These are phyloP conservation scores for Babesia bigemina DNA, from an alignment of 169 alveolate genomes.

Conservation along the genomic window DNA sequence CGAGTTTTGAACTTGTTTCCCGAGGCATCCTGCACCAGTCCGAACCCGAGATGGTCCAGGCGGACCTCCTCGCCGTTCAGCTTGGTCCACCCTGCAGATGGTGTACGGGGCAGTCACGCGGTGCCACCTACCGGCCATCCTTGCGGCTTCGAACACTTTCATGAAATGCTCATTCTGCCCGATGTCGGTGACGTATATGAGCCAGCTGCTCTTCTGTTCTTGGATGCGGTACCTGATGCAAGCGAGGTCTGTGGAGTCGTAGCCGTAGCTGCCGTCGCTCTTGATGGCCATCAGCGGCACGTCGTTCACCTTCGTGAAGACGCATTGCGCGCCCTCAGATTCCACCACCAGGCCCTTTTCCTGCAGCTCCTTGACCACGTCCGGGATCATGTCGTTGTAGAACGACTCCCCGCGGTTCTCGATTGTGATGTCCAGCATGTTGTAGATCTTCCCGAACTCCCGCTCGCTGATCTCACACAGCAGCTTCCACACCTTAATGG, in stretches of 20 bases:
- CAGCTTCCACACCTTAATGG: slow-evolving; percentile 84
- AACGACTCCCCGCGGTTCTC: slow-evolving; percentile 94
- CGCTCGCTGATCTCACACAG: slow-evolving; percentile 85
- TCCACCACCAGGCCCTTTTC: slow-evolving; percentile 80
- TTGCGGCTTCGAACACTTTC: slow-evolving; percentile 92
- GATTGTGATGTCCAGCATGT: slow-evolving; percentile 80
- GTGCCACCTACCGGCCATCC: slow-evolving; percentile 80
- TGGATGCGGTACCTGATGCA: slow-evolving; percentile 84
- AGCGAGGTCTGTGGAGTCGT: slow-evolving; percentile 98
- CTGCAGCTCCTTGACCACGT: slow-evolving; percentile 81
- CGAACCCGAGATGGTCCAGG: slow-evolving; percentile 96
- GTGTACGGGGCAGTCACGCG: too few relatives aligned
- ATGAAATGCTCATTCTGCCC: slow-evolving; percentile 95
- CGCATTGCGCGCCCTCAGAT: slow-evolving; percentile 93
- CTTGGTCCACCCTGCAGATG: slow-evolving; percentile 75
- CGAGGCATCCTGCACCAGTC: slow-evolving; percentile 92
- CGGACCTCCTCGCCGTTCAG: slow-evolving; percentile 76
- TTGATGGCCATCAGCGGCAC: slow-evolving; percentile 95
- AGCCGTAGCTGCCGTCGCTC: slow-evolving; percentile 98
- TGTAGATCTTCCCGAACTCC: slow-evolving; percentile 83
- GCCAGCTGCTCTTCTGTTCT: slow-evolving; percentile 84
- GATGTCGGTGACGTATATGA: slow-evolving; percentile 93
- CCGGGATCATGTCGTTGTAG: slow-evolving; percentile 89
- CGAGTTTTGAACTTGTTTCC: slow-evolving; percentile 96
- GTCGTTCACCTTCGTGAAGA: slow-evolving; percentile 79